Percentiles rank a stretch among this genome's conserved stretches.
phyloP scores from a whole-genome alignment of 176 grass and related monocot species.

The Carex kokanica region DNA sequence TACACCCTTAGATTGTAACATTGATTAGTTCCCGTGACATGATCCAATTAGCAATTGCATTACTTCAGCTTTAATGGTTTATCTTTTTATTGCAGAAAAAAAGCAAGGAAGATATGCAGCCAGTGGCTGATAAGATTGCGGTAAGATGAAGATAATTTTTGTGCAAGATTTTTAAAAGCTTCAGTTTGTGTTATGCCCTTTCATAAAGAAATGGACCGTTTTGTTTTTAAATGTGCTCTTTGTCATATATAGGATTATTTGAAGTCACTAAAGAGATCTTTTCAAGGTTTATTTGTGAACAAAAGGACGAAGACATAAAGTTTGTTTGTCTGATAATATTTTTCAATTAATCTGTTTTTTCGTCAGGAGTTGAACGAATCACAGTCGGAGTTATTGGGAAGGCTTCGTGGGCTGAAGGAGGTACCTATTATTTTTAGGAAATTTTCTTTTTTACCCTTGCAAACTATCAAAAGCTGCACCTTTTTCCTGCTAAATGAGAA shows the following conservation, averaged over 20 bases:
- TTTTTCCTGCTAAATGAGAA: not conserved
- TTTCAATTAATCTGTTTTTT: conserved; percentile 11
- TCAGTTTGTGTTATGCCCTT: not conserved
- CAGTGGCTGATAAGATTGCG: conserved; percentile 67
- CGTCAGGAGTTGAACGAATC: conserved; percentile 68
- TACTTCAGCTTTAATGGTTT: conserved; percentile 6
- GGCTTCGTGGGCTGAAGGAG: conserved; percentile 78
- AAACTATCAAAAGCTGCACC: not conserved
- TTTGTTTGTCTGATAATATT: not conserved
- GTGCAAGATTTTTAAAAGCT: not conserved
- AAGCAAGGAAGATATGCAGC: conserved; percentile 41
- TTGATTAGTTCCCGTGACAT: conserved; percentile 14
- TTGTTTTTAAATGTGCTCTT: not conserved
- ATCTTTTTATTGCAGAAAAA: conserved; percentile 36
- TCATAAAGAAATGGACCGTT: not conserved
- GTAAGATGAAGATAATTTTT: conserved; percentile 26
- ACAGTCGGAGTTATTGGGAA: conserved; percentile 70
- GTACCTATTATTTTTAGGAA: conserved; percentile 32
- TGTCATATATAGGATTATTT: not conserved
- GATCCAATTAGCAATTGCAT: not conserved
- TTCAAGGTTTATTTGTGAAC: not conserved
- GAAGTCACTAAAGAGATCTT: not conserved
- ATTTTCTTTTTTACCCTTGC: not conserved
- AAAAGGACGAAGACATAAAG: not conserved
- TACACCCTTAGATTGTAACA: not conserved